Evolutionary conservation across 805 yeast species (phyloP).

Genomic region (Komagataella pseudopastoris): DNA sequence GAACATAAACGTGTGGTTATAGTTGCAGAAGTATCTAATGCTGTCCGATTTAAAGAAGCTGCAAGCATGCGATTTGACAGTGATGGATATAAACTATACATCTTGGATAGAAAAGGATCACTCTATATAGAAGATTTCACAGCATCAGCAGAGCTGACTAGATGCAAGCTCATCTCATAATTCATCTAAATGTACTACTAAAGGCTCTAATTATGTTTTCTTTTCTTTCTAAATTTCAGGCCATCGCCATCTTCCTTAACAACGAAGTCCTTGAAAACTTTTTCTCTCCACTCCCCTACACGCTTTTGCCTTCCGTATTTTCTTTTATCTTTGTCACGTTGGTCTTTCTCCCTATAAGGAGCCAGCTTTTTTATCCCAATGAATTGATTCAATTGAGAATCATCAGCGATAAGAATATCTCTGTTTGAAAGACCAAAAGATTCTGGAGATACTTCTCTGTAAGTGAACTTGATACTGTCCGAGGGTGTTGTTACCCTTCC

Average conservation of each 20-base stretch:
- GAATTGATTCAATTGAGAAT: constrained; percentile 67
- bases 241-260: constrained; percentile 26
- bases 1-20: constrained; percentile 48
- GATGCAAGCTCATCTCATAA: neutral
- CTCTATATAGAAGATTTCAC: constrained; percentile 77
- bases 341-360: constrained; percentile 73
- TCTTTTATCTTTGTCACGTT: constrained; percentile 63
- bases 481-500: constrained; percentile 40
- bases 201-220: neutral
- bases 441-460: constrained; percentile 93
- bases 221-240: neutral
- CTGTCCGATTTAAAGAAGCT: constrained; percentile 59
- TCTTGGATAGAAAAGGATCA: constrained; percentile 72
- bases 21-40: constrained; percentile 69
- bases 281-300: constrained; percentile 80
- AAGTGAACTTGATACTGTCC: constrained; percentile 50
- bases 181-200: neutral
- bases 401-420: constrained; percentile 86
- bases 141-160: constrained; percentile 18
- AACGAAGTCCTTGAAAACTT: constrained; percentile 42
- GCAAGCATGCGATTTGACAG: constrained; percentile 67
- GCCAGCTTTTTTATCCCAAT: constrained; percentile 89
- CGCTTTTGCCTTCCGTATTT: constrained; percentile 74
- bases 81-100: constrained; percentile 69
- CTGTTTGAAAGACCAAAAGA: constrained; percentile 73